Conservation (phyloP, 2,329 filamentous ascomycete genomes). For the Hymenoscyphus fraxineus region DNA sequence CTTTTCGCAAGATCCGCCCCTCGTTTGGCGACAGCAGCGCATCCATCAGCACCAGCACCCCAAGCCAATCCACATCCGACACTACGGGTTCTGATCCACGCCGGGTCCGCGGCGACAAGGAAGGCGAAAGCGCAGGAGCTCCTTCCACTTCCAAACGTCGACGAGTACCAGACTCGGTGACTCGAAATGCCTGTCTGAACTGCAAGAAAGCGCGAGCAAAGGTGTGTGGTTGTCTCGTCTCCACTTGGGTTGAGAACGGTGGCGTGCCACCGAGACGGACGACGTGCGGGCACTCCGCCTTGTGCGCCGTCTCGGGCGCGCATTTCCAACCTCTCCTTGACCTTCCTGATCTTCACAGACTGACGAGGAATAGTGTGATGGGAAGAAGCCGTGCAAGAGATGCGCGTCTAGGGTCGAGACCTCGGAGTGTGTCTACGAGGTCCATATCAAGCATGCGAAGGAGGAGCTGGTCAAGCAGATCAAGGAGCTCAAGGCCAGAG, state of each 20-base stretch:
- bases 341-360: background rate
- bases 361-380: conserved; percentile 33
- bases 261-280: background rate
- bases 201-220: conserved; percentile 38
- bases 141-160: conserved; percentile 29
- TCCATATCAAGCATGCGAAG: conserved; percentile 36
- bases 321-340: background rate
- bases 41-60: conserved; percentile 28
- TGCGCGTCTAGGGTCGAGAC: conserved; percentile 29
- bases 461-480: conserved; percentile 35
- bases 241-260: background rate
- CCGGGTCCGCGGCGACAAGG: conserved; percentile 24
- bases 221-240: conserved; percentile 25
- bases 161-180: conserved; percentile 34
- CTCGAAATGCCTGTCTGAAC: conserved; percentile 36
- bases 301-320: conserved; percentile 1
- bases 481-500: conserved; percentile 31
- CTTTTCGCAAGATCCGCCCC: conserved; percentile 31
- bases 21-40: conserved; percentile 28
- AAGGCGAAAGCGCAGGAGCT: conserved; percentile 17
- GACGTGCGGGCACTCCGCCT: background rate
- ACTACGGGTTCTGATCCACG: conserved; percentile 28
- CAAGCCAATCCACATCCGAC: conserved; percentile 28
- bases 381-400: conserved; percentile 34
- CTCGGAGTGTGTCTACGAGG: conserved; percentile 34